Evolutionary conservation across 164 flowering plant species (phyloP), one percentile per base, ranked within the genome.

Genomic region (Liriodendron chinense): DNA sequence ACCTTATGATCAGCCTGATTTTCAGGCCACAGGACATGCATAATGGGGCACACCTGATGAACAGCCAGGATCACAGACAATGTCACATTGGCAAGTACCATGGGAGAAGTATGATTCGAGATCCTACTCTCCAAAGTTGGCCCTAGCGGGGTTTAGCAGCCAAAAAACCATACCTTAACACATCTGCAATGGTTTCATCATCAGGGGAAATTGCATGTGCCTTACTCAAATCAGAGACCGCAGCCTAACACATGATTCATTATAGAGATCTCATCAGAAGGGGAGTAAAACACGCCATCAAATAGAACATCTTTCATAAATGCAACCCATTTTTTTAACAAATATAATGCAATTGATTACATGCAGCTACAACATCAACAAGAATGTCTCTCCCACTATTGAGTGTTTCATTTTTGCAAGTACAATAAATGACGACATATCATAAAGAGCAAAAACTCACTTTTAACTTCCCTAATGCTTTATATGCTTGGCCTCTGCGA

Each of bases 401-500:
- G 34, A 72, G 23, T 53, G 12, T 53, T 53, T 53, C 13, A 53
- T 3, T 16, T 16, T 53, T 12, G 59, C 59, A 53, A 53, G 43
- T 4, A 53, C 2, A 16, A 53, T 53, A 53, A 53, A 53, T 3
- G 18, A 12, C 3, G 18, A 53, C 18, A 16, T 12, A 53, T 53
- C 59, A 59, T 21, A 57, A 10, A 72, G 59, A 73, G 62, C 1
- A 65, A 48, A 71, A 72, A 85, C 92, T 88, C 80, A 94, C 99
- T 74, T 85, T 84, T 50, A 91, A 81, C 57, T 71, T 86, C 69
- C 94, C 94, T 28, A 90, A 74, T 78, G 89, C 97, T 82, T 83
- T 89, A 72, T 92, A 89, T 68, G 99, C 99, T 84, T 94, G 97
- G 81, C 99, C 98, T 76, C 99, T 87, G 64, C 99, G 87, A 80